Base-by-base conservation (phyloP, 805 yeast species). In the Blastobotrys terrestris region DNA sequence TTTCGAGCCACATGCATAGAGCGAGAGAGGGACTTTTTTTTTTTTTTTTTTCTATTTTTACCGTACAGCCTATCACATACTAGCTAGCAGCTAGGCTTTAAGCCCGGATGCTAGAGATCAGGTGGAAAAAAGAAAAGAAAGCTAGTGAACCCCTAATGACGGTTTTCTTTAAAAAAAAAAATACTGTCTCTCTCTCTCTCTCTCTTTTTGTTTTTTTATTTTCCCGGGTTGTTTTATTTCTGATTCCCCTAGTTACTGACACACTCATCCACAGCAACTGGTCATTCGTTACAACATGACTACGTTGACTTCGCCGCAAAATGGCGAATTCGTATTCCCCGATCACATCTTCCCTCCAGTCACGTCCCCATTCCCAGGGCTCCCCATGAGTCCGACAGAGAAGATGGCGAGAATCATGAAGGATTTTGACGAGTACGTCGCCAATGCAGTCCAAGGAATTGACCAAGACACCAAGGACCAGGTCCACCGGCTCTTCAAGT, bases 311-410 rank as follows among this genome's bases (percentile, higher is more conserved):
- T 43, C 20, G n/a, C 35, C 19, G 14, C 39, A 45, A 8, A 26
- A 15, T 26, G 48, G 52, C 14, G 40, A 49, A 35, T 68, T 68
- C 44, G 40, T 2, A 31, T 68, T 60, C 55, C 71, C 72, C 13
- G 68, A 66, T 53, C 39, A 49, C 26, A 53, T 68, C 44, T 68
- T 68, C 46, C 72, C 72, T 2, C 54, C 31, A 46, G 56, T 61
- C n/a, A 40, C 44, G 20, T 43, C 54, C n/a, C 60, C 63, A 22
- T 61, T 61, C 44, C 57, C 62, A 4, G 62, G 64, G 15, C 56
- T 62, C 6, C 63, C 64, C 1, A 16, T 53, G 46, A 21, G 44
- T 15, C 65, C 59, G 18, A 50, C n/a, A 16, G 58, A 56, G 15
- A 60, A 59, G 50, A 53, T 57, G n/a, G 48, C 44, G 18, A 51